phyloP scores from a whole-genome alignment of 208 protist species.

The Trypanosomatidae sp. region DNA sequence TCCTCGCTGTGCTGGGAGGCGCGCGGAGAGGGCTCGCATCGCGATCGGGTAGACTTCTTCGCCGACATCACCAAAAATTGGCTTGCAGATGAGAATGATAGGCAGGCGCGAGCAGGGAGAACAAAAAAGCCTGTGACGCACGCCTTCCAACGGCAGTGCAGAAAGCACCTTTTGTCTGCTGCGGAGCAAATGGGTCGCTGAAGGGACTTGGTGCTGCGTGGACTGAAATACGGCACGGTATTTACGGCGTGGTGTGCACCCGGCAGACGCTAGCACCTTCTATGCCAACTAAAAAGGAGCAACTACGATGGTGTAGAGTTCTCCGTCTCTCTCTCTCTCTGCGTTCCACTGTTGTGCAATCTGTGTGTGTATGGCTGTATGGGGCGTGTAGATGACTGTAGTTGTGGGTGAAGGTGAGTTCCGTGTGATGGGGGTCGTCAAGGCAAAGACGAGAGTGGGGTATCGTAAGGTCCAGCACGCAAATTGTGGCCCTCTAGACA shows the following conservation, averaged over 20 bases:
- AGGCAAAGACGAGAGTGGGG: not conserved
- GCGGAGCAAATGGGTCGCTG: not conserved
- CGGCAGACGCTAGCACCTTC: not conserved
- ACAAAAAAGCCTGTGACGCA: not conserved
- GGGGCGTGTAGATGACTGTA: not conserved
- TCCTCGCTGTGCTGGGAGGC: not conserved
- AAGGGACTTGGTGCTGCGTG: not conserved
- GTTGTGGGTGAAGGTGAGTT: not conserved
- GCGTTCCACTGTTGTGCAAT: not conserved
- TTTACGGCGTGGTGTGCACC: not conserved
- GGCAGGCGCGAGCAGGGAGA: not conserved
- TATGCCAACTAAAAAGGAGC: not conserved
- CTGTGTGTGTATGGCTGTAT: not conserved
- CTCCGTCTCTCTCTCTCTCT: not conserved
- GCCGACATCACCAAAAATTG: slow-evolving; percentile 1
- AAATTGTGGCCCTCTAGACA: not conserved
- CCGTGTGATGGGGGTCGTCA: not conserved
- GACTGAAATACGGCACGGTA: not conserved
- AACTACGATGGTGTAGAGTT: not conserved
- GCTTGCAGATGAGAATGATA: not conserved
- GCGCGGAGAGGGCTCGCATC: not conserved
- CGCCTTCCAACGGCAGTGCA: not conserved
- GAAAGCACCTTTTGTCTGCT: not conserved
- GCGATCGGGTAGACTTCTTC: not conserved
- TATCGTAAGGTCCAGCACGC: not conserved